phyloP scores from a whole-genome alignment of 805 yeast genomes.

The Ogataea minuta region DNA sequence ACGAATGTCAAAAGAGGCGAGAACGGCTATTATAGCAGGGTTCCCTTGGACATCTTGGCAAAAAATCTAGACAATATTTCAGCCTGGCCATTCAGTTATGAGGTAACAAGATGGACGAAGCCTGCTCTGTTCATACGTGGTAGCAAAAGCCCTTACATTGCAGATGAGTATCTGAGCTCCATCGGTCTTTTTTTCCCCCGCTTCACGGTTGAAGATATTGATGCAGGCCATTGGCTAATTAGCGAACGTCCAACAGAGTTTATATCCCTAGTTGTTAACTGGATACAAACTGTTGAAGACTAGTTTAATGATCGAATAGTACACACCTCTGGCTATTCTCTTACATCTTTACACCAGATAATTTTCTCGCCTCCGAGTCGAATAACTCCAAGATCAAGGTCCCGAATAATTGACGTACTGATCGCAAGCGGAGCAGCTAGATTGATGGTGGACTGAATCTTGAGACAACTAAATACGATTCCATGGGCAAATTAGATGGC shows the following conservation, averaged over 20 bases:
- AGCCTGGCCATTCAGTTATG: slow-evolving; percentile 70
- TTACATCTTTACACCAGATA: slow-evolving; percentile 7
- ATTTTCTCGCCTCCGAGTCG: slow-evolving; percentile 10
- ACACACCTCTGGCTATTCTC: not conserved
- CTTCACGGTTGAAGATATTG: slow-evolving; percentile 69
- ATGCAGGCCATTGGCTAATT: slow-evolving; percentile 92
- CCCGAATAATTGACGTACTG: too few relatives aligned
- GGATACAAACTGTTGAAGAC: slow-evolving; percentile 45
- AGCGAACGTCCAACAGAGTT: slow-evolving; percentile 83
- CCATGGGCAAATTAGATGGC: too few relatives aligned
- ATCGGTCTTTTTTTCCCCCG: slow-evolving; percentile 78
- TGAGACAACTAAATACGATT: too few relatives aligned
- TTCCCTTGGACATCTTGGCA: slow-evolving; percentile 72
- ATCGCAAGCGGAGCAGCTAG: too few relatives aligned
- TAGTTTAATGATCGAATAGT: too few relatives aligned
- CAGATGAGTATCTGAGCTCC: slow-evolving; percentile 74
- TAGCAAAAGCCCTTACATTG: slow-evolving; percentile 66
- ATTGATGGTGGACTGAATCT: too few relatives aligned
- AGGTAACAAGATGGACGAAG: slow-evolving; percentile 54
- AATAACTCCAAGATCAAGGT: too few relatives aligned
- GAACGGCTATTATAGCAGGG: slow-evolving; percentile 43
- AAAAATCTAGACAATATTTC: slow-evolving; percentile 65
- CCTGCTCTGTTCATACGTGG: slow-evolving; percentile 84
- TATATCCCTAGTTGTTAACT: slow-evolving; percentile 57
- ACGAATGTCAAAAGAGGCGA: slow-evolving; percentile 59